Base-by-base conservation (phyloP, 2,329 filamentous ascomycete species). In the Clonostachys chloroleuca region DNA sequence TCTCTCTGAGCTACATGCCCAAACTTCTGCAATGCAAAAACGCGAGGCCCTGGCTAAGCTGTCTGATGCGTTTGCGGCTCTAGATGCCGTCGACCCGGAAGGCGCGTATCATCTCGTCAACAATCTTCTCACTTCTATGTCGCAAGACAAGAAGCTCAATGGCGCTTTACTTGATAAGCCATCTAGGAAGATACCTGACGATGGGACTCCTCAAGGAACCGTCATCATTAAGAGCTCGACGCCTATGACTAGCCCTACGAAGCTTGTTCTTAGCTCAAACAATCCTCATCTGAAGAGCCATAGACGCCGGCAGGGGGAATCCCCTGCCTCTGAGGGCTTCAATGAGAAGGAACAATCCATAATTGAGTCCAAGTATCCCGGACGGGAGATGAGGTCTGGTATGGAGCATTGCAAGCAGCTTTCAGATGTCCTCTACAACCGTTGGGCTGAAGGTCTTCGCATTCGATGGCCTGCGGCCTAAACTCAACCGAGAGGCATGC, bases 321-420 rank as follows among this genome's bases (percentile, higher is more conserved):
- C 63, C 34, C 62, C 62, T 18, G 49, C 61, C 36, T 58, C 57
- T 36, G 63, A 63, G 46, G 58, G 63, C n/a, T 64, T 63, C 46
- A n/a, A 18, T n/a, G 57, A 62, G n/a, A 65, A 64, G 37, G 71
- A 78, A 50, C 72, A 68, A 56, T 65, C 73, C 42, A 78, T 69
- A 20, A 64, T 67, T 3, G 73, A 78, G 54, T 66, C 73, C 14
- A 79, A 74, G 55, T 81, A 78, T 46, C 80, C 79, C 2, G 78
- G 78, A 2, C 73, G 75, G 37, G 70, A 77, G 45, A 60, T 77
- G 3, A 67, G 69, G 42, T 78, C 83, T 2, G 92, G 91, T 3
- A 92, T 96, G 89, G 92, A 96, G 66, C 92, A 96, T 67, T 88
- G 87, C 54, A 89, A 90, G 60, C 83, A 95, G 62, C 75, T 97